Conservation (phyloP, 1,284 basidiomycete genomes). For the Ceratobasidium sp. region DNA sequence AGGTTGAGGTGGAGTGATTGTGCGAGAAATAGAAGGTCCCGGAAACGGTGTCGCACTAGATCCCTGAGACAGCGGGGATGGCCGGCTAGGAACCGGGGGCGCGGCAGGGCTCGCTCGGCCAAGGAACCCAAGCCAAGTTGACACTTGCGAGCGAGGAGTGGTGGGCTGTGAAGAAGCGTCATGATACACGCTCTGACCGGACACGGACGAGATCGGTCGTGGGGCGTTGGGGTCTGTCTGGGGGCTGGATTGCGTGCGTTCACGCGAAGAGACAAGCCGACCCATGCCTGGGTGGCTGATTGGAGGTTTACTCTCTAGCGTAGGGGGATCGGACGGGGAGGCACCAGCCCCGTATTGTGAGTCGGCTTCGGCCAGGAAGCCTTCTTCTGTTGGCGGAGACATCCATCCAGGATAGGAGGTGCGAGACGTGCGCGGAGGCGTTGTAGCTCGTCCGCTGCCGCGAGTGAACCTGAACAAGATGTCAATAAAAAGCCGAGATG, state of each 20-base stretch:
- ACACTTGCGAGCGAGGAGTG: conserved; percentile 29
- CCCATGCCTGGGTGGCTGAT: conserved; percentile 36
- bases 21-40: conserved; percentile 17
- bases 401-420: conserved; percentile 42
- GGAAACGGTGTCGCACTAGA: conserved; percentile 19
- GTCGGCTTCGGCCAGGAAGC: conserved; percentile 39
- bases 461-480: conserved; percentile 29
- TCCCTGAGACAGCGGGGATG: conserved; percentile 31
- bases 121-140: conserved; percentile 44
- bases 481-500: not conserved
- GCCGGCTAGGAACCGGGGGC: conserved; percentile 31
- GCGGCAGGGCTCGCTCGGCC: conserved; percentile 40
- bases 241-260: not conserved
- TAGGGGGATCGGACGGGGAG: conserved; percentile 31
- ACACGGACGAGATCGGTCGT: conserved; percentile 28
- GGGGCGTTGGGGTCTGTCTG: not conserved
- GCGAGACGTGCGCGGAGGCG: conserved; percentile 38
- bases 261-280: conserved; percentile 28
- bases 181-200: conserved; percentile 41
- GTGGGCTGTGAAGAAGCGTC: conserved; percentile 34
- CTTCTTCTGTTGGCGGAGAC: conserved; percentile 42
- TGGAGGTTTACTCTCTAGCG: conserved; percentile 40
- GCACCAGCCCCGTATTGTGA: conserved; percentile 7
- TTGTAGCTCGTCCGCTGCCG: not conserved
- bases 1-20: conserved; percentile 37